Evolutionary conservation across 176 grass and related monocot genomes (phyloP), one percentile per base, ranked within the genome.

Genomic region (Aegilops speltoides): DNA sequence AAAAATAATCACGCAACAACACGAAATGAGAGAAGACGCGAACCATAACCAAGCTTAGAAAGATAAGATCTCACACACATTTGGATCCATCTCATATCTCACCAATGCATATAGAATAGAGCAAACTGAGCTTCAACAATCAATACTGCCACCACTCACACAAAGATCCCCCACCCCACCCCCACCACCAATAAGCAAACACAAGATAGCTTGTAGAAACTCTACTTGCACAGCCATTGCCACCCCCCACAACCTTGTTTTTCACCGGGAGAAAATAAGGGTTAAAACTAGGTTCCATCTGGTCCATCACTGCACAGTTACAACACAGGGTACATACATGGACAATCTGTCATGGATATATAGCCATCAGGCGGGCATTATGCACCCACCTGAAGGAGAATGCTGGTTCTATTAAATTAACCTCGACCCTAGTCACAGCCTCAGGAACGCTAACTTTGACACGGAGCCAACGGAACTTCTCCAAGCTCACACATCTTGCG

Each of bases 271-370:
- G 33, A 8, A 81, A 32, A 82, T 32, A 48, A 79, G 57, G 20
- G 60, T 48, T 86, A 59, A 84, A 81, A 52, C 45, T 89, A 64
- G n/a, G 34, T 38, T 41, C 86, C 20, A 26, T 20, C 52, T 31
- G 59, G 31, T 70, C 52, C 80, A 80, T 54, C 84, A 69, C 52
- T 36, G 65, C 82, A 79, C 29, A 80, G 87, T 87, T 89, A 86
- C 81, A 87, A 87, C 81, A 85, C 81, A 85, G 41, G 69, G 76
- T 81, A 77, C 77, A 81, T 81, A 59, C 81, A 93, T 50, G 87
- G 46, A 82, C 64, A 78, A 60, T 79, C 73, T 73, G 78, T 23
- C 64, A 82, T 24, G 23, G 64, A 50, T 46, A 82, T 74, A 78
- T 82, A 77, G 26, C 77, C 82, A 79, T 74, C 79, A 82, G 46